Base-by-base conservation (phyloP, 805 yeast species). In the Vanderwaltozyma tropicalis region DNA sequence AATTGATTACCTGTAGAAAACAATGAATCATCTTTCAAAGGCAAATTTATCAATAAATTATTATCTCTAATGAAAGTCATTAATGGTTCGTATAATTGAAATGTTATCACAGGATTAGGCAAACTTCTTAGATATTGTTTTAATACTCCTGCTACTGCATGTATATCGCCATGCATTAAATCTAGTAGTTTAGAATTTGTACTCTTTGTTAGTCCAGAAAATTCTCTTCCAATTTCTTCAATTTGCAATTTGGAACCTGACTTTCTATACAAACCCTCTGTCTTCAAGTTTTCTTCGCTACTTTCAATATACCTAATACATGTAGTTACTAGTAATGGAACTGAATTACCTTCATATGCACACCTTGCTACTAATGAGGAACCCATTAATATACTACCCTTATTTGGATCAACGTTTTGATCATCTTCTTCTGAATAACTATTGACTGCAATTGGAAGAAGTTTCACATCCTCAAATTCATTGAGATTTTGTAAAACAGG, bases 221-320 rank as follows among this genome's bases (percentile, higher is more conserved):
- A 48, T 8, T 41, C 35, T 11, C 35, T 35, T 37, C 58, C 63
- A 17, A 57, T 43, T 28, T 52, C 49, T 33, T 59, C 63, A 22
- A 59, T 52, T n/a, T 50, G 74, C 35, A 81, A 71, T 34, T 82
- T 79, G 9, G 85, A 71, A 2, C 95, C 98, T 32, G 94, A 80
- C 46, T 88, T 80, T 49, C 98, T 70, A 63, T 92, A 89, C 29
- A 89, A 71, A 9, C 98, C 98, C 57, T 88, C 96, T 43, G 69
- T 63, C 31, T 71, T 76, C 47, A 87, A 60, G 3, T 38, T 40
- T 3, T 42, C 48, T 9, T 95, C 96, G 41, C 85, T 68, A 4
- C 55, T 53, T 61, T 89, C 96, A 36, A 92, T 85, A 47, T 80
- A 92, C 18, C 67, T 66, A 5, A 87, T 61, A 60, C 96, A 84